Evolutionary conservation across 805 yeast species (phyloP).

Genomic region (Teunomyces stri): DNA sequence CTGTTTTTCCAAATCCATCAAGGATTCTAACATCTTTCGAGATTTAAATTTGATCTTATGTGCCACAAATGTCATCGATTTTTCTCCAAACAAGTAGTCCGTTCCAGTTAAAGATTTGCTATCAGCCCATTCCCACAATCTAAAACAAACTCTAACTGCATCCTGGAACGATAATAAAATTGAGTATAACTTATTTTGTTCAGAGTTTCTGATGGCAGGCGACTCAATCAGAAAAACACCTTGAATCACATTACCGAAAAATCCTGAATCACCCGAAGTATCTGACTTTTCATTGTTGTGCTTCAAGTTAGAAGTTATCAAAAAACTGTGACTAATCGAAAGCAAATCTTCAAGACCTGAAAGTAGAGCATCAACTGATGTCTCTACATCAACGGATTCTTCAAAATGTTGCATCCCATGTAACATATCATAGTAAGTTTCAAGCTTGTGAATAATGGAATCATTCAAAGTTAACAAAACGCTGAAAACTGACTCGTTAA

Average conservation of each 20-base stretch:
- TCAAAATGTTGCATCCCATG: constrained; percentile 13
- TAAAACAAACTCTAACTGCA: constrained; percentile 52
- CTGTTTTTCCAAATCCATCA: constrained; percentile 66
- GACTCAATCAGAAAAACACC: constrained; percentile 78
- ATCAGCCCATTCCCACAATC: constrained; percentile 74
- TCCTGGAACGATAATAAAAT: constrained; percentile 64
- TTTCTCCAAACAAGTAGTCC: constrained; percentile 14
- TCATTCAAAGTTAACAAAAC: constrained; percentile 55
- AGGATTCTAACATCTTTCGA: constrained; percentile 59
- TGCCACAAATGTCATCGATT: constrained; percentile 40
- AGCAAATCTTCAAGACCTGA: constrained; percentile 69
- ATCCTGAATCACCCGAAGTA: constrained; percentile 41
- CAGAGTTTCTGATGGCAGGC: constrained; percentile 49
- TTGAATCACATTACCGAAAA: constrained; percentile 66
- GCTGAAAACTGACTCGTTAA: constrained; percentile 52
- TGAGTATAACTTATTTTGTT: constrained; percentile 52
- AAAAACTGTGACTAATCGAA: constrained; percentile 54
- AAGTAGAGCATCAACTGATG: constrained; percentile 44
- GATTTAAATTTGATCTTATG: constrained; percentile 67
- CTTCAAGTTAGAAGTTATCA: constrained; percentile 32
- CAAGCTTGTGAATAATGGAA: constrained; percentile 43
- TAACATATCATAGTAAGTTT: constrained; percentile 26
- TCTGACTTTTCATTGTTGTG: constrained; percentile 13
- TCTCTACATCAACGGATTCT: constrained; percentile 34
- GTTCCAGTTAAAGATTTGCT: constrained; percentile 15